phyloP scores from a whole-genome alignment of 164 flowering plant species.

The Magnolia officinalis region DNA sequence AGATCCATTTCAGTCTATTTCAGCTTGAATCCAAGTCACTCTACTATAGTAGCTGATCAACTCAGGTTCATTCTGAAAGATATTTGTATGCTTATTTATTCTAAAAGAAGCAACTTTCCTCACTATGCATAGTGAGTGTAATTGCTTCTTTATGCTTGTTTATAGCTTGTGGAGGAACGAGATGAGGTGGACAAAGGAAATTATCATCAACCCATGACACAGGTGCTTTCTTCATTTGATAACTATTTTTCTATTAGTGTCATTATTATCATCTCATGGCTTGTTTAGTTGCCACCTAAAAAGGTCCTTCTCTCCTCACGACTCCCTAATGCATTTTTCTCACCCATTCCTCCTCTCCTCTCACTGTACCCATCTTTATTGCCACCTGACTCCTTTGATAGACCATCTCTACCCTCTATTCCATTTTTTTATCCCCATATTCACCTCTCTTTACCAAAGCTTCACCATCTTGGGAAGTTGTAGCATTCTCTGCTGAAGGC shows the following conservation, averaged over 20 bases:
- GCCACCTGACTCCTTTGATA: not conserved
- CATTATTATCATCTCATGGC: too few relatives aligned
- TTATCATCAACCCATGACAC: conserved; percentile 57
- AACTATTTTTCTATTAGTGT: not conserved
- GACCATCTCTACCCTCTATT: not conserved
- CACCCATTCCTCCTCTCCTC: conserved; percentile 4
- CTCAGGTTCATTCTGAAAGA: too few relatives aligned
- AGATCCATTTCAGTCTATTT: too few relatives aligned
- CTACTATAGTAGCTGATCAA: not conserved
- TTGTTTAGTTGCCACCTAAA: too few relatives aligned
- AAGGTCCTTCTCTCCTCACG: not conserved
- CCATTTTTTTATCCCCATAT: conserved; percentile 4
- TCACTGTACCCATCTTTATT: conserved; percentile 5
- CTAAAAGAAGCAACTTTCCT: too few relatives aligned
- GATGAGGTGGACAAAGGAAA: conserved; percentile 70
- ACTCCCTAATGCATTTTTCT: conserved; percentile 2
- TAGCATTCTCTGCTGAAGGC: conserved; percentile 2
- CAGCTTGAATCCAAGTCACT: not conserved
- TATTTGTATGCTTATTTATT: too few relatives aligned
- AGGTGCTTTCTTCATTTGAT: conserved; percentile 38
- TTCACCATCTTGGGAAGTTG: conserved; percentile 2
- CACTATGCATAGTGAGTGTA: not conserved
- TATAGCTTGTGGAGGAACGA: conserved; percentile 87
- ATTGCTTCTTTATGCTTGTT: not conserved
- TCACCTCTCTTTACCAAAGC: not conserved